A percentile compares a stretch with the other conserved stretches of the same genome.
Conservation (phyloP, 441 rosid genomes). For the Adansonia grandidieri region DNA sequence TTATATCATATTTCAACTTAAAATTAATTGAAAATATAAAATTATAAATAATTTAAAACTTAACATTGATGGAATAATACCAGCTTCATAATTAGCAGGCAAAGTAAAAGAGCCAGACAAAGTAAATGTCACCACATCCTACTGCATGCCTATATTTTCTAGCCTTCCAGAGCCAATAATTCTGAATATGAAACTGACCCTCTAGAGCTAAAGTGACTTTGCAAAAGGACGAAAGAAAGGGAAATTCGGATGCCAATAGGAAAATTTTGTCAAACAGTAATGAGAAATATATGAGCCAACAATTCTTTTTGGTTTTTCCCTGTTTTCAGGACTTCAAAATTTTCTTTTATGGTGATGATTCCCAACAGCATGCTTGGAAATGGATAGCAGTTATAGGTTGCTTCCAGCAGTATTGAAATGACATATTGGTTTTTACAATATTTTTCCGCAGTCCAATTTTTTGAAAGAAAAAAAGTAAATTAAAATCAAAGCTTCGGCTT, state of each 20-base stretch:
- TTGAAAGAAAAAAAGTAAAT: background rate
- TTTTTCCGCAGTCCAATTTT: background rate
- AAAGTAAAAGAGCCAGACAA: background rate
- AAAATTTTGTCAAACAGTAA: background rate
- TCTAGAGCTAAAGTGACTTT: background rate
- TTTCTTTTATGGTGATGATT: background rate
- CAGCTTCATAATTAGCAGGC: background rate
- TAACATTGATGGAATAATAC: too few species aligned
- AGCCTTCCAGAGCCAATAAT: background rate
- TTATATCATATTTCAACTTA: too few species aligned
- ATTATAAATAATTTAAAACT: too few species aligned
- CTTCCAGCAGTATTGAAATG: slow-evolving; percentile 19
- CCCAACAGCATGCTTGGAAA: background rate
- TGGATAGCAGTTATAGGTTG: background rate
- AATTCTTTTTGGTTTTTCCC: background rate
- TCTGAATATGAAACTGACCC: background rate
- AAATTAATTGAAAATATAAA: too few species aligned
- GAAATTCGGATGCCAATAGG: background rate
- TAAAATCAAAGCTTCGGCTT: background rate
- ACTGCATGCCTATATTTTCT: background rate
- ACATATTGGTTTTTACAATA: background rate
- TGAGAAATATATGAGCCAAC: background rate
- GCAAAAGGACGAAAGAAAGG: background rate
- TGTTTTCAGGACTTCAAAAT: background rate
- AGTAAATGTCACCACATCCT: slow-evolving; percentile 14